Evolutionary conservation across 2,329 filamentous ascomycete species (phyloP), one percentile per base, ranked within the genome.

Genomic region (Torrubiella hemipterigena): DNA sequence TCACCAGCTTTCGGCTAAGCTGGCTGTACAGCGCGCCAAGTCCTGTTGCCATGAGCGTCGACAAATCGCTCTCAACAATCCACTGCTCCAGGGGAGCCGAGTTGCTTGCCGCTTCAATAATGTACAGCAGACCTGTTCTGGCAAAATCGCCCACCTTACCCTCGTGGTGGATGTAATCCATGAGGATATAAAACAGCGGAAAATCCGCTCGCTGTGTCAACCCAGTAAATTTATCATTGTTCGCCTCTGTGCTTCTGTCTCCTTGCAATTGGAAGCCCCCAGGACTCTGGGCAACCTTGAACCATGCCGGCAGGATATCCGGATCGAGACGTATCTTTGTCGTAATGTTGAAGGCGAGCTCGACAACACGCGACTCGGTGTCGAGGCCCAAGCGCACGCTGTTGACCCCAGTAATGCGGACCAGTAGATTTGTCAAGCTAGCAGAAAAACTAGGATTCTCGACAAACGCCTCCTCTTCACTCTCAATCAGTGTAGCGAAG

Each of bases 111-210:
- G 85, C 83, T 57, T 96, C 89, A 44, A 96, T 94, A 37, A 98
- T 83, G 56, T 98, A 98, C 7, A 98, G 67, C 38, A 98, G 55
- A 1, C 91, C 91, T 0, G 91, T 98, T 35, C 91, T 70, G 3
- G 91, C 89, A 63, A 98, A 98, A 55, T 98, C 91, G 10, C 91
- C 91, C 13, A 93, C 81, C 34, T 89, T 79, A 25, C 91, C 91
- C 50, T 95, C 89, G 42, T 93, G 81, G 49, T 98, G 89, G 32
- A 98, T 93, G 51, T 94, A 93, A 51, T 98, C 87, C 50, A 98
- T 83, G 42, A 98, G 65, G 24, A 96, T 72, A 51, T 96, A 96
- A 58, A 95, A 96, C 2, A 98, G 60, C 1, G 91, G 91, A 42
- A 98, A 98, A 48, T 96, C 89, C 42, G 86, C 82, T 52, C 86